Conservation (phyloP, 257 asterid species). For the Solanum paucissectum region DNA sequence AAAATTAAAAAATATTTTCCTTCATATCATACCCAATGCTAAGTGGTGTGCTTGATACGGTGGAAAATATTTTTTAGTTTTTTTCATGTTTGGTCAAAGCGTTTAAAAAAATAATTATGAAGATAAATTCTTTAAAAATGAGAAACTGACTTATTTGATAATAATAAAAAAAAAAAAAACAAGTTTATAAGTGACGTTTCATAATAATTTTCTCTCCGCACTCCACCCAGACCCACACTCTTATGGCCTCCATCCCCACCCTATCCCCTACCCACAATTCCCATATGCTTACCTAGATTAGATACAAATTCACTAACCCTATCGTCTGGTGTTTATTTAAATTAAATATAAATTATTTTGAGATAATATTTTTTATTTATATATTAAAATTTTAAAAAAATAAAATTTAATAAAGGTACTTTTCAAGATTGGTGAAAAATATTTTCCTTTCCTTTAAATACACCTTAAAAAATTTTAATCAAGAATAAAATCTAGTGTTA, state of each 20-base stretch:
- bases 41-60: background rate
- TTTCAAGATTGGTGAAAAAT: background rate
- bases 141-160: background rate
- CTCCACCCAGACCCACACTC: background rate
- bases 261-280: background rate
- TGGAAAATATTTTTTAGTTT: too few relatives aligned
- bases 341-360: too few relatives aligned
- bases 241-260: background rate
- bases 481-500: background rate
- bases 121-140: background rate
- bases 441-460: background rate
- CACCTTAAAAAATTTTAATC: background rate
- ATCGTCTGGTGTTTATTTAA: background rate
- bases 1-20: too few relatives aligned
- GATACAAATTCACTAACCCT: background rate
- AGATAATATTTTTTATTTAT: background rate
- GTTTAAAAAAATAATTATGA: background rate
- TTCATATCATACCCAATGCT: background rate
- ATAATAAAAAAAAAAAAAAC: background rate
- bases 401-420: background rate
- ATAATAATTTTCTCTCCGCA: background rate
- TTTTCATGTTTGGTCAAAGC: too few relatives aligned
- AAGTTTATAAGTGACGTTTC: background rate
- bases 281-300: background rate
- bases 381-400: background rate